Evolutionary conservation across 805 yeast species (phyloP), one percentile per base, ranked within the genome.

Genomic region (Priceomyces carsonii): DNA sequence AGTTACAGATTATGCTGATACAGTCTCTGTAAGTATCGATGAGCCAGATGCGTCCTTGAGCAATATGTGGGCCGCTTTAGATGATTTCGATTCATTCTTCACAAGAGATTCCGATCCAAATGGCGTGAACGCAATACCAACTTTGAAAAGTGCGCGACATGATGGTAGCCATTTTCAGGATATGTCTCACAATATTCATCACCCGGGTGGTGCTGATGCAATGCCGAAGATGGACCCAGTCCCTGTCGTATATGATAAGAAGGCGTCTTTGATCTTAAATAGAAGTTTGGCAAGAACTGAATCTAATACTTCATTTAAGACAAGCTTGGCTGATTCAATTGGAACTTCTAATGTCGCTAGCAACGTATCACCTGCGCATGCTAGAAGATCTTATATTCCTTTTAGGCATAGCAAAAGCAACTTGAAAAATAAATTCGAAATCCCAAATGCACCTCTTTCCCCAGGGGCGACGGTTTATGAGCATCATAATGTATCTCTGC

Each of bases 51-150:
- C 84, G 0, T 82, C 95, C 0, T 69, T 89, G 48, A 85, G 90
- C 51, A 84, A 88, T 51, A 87, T 89, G 85, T 84, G 95, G 82
- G 95, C 95, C 1, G 93, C 93, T 8, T 67, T 89, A 44, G 96
- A 89, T 51, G 89, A 87, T 47, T 70, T 89, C 47, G 96, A 89
- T 52, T 82, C 91, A 7, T 89, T 89, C 53, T 89, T 89, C 60
- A 85, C 95, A 0, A 84, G 80, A 31, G 57, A 57, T 13, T 18
- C 48, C 2, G 45, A 40, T 10, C 21, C 30, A 12, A 39, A 43
- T 17, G 40, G 45, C 12, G 34, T 34, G 22, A 18, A 18, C 5
- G 17, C 30, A 12, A 29, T 35, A 21, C 61, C 63, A 25, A 79
- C 74, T 43, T 57, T 55, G 18, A 76, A 75, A 42, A 66, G 65